Evolutionary conservation across 2,329 filamentous ascomycete species (phyloP), one percentile per base, ranked within the genome.

Genomic region (Capronia epimyces): DNA sequence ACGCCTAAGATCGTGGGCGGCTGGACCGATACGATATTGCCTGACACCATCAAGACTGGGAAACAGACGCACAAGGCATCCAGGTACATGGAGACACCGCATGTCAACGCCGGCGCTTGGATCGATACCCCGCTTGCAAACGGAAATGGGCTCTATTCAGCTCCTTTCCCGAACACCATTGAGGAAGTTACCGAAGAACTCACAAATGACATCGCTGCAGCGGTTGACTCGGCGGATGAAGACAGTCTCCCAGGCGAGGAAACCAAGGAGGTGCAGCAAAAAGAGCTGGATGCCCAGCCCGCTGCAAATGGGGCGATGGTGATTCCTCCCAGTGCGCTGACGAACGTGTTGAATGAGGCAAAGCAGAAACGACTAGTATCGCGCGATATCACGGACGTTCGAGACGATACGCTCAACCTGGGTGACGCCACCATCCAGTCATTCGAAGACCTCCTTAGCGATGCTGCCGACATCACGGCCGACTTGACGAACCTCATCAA

Each of bases 1-100:
- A 75, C 72, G 1, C 72, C 72, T 2, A 64, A 68, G 31, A 70
- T 73, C 8, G 67, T 67, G 15, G 72, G 72, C 10, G 71, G 70
- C 2, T 75, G 71, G 70, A 68, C 73, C 27, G 71, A 75, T 56
- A 75, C 72, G 1, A 71, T 72, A 2, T 60, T 72, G 57, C 69
- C 71, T 10, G 69, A 71, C 32, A 63, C 60, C 1, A 43, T 60
- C 31, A 62, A 58, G 45, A 56, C 58, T 1, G 43, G 42, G 24
- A 62, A 50, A 29, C 45, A 48, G 36, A 31, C 29, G 10, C 43
- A 32, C n/a, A 50, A 44, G 27, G 10, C 36, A 13, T 29, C 53
- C 2, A 52, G 44, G n/a, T 59, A 58, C 43, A 39, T 49, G 15
- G 56, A 62, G 48, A 63, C 60, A n/a, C 60, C 60, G 16, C 58